A percentile compares a stretch with the other conserved stretches of the same genome.
phyloP scores from a whole-genome alignment of 116 monocot genomes.

The Dioscorea cayenensis region DNA sequence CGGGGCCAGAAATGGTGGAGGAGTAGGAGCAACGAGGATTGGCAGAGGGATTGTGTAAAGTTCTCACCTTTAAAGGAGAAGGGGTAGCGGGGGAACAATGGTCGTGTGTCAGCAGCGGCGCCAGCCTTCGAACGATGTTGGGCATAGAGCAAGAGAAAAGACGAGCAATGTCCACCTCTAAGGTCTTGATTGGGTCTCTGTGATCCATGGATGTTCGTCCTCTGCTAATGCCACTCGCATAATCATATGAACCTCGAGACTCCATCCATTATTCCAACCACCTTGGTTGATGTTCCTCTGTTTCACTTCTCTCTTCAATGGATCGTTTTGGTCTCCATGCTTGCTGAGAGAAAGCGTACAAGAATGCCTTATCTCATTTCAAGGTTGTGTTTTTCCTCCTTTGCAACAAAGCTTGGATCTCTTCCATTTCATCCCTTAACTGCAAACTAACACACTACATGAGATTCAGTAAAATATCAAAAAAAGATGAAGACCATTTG shows the following conservation, averaged over 20 bases:
- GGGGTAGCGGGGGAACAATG: conserved; percentile 61
- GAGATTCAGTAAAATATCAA: too few relatives aligned
- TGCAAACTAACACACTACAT: too few relatives aligned
- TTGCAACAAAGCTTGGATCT: too few relatives aligned
- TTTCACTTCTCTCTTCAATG: conserved; percentile 41
- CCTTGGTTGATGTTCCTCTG: conserved; percentile 12
- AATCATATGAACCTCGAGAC: conserved; percentile 62
- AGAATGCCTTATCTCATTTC: too few relatives aligned
- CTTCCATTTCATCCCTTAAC: too few relatives aligned
- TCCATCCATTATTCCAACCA: conserved; percentile 83
- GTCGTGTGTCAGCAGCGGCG: conserved; percentile 11
- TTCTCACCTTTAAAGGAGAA: conserved; percentile 54
- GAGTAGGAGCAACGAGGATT: conserved; percentile 46
- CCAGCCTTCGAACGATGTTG: background rate
- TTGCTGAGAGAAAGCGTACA: too few relatives aligned
- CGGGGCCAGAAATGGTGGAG: background rate
- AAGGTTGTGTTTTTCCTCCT: too few relatives aligned
- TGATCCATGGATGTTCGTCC: conserved; percentile 60
- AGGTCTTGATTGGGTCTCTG: conserved; percentile 68
- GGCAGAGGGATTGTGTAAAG: conserved; percentile 72
- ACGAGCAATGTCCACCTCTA: conserved; percentile 72
- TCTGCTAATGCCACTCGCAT: conserved; percentile 25
- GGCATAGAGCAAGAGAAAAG: conserved; percentile 40
- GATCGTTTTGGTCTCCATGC: too few relatives aligned
- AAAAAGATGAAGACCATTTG: too few relatives aligned